A percentile compares a stretch with the other conserved stretches of the same genome.
These are phyloP conservation scores for Miamiensis avidus DNA, from an alignment of 169 alveolate species.

Conservation along the genomic window DNA sequence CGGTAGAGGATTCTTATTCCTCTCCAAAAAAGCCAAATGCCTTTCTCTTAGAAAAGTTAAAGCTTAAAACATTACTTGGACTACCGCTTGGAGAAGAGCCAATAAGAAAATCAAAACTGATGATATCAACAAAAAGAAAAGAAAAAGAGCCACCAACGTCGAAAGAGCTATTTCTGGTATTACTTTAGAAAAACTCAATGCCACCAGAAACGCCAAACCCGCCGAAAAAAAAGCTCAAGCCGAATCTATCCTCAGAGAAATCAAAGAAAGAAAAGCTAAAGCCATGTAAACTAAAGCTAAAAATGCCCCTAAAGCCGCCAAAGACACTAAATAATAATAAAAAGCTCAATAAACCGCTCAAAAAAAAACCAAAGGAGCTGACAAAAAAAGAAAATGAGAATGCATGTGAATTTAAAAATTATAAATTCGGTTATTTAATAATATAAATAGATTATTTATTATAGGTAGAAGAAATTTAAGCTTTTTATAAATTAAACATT, in stretches of 20 bases:
- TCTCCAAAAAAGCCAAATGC: constrained; percentile 90
- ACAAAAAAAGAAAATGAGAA: neutral
- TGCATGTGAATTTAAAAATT: too few species aligned
- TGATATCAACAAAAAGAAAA: constrained; percentile 65
- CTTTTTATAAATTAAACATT: too few species aligned
- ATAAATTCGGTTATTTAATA: too few species aligned
- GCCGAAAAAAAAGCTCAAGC: constrained; percentile 61
- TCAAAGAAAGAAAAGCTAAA: constrained; percentile 57
- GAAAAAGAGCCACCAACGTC: constrained; percentile 80
- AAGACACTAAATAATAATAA: too few species aligned
- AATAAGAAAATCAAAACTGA: constrained; percentile 90
- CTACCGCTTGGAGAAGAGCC: constrained; percentile 96
- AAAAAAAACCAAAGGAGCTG: neutral
- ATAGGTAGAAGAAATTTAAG: too few species aligned
- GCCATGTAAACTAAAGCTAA: neutral
- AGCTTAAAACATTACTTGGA: constrained; percentile 97
- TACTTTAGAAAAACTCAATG: constrained; percentile 94
- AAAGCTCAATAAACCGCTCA: neutral
- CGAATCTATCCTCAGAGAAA: constrained; percentile 73
- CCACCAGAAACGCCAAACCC: constrained; percentile 65
- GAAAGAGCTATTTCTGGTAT: constrained; percentile 98
- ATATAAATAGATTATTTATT: too few species aligned
- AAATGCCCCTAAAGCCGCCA: neutral
- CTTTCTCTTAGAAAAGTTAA: constrained; percentile 93
- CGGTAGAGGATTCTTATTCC: constrained; percentile 92